Conservation (phyloP, 2,329 filamentous ascomycete genomes). For the Talaromyces amestolkiae region DNA sequence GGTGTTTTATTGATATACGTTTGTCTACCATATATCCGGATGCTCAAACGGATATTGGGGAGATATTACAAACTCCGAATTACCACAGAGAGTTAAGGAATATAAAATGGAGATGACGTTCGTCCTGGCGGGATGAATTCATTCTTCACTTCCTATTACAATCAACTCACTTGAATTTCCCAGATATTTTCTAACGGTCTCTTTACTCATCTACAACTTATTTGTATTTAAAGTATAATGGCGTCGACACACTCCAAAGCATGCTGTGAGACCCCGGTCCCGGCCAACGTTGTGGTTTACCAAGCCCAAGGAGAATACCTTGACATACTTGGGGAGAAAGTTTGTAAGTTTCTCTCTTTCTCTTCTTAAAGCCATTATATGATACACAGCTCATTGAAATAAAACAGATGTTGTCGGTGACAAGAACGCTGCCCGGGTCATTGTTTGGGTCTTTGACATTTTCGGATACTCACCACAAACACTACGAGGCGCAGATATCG, state of each 20-base stretch:
- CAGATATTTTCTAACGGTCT: background rate
- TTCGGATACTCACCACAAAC: conserved; percentile 66
- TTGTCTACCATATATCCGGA: background rate
- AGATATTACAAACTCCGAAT: conserved; percentile 4
- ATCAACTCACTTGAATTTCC: background rate
- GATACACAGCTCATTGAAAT: too few relatives aligned
- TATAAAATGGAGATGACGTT: background rate
- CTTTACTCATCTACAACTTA: background rate
- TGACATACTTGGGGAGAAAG: conserved; percentile 5
- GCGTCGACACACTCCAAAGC: conserved; percentile 9
- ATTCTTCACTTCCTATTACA: background rate
- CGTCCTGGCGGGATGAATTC: background rate
- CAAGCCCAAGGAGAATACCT: conserved; percentile 11
- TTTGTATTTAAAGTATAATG: background rate
- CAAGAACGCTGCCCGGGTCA: conserved; percentile 12
- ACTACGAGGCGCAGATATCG: conserved; percentile 63
- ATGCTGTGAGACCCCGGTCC: conserved; percentile 15
- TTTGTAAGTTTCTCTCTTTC: background rate
- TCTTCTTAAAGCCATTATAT: too few relatives aligned
- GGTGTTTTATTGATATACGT: background rate
- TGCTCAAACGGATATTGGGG: background rate
- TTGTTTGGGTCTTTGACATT: conserved; percentile 50
- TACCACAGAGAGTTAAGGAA: background rate
- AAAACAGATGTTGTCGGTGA: conserved; percentile 12
- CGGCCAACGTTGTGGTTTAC: background rate